phyloP scores from a whole-genome alignment of 192 early-diverging fungal genomes.

The Kickxella alabastrina region DNA sequence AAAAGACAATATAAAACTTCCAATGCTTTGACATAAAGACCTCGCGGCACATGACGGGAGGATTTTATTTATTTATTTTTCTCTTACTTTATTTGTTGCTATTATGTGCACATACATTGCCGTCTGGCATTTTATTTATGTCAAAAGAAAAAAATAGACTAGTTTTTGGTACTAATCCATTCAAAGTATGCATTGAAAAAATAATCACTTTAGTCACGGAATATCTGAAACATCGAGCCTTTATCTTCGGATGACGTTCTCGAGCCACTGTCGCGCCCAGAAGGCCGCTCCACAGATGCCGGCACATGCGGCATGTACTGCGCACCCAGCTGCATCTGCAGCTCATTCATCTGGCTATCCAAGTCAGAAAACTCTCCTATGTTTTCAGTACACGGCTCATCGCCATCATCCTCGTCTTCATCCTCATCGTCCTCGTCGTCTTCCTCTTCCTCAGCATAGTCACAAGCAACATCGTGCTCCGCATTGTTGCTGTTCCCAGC shows the following conservation, averaged over 20 bases:
- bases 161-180: no score
- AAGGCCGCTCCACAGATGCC: neutral
- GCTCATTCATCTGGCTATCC: constrained; percentile 41
- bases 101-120: no score
- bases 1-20: constrained; percentile 6
- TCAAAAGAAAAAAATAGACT: no score
- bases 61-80: constrained; percentile 2
- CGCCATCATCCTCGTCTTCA: constrained; percentile 28
- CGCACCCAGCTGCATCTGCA: constrained; percentile 31
- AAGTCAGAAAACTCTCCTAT: constrained; percentile 44
- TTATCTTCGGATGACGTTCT: no score
- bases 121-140: no score
- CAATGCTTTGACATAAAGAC: no score
- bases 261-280: neutral
- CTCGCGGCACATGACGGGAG: no score
- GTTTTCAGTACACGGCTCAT: constrained; percentile 42
- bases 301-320: constrained; percentile 1
- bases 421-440: constrained; percentile 33
- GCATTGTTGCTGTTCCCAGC: neutral
- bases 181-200: neutral
- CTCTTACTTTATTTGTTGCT: neutral
- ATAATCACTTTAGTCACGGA: constrained; percentile 1
- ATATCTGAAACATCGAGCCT: neutral
- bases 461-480: neutral
- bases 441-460: constrained; percentile 12